Base-by-base conservation (phyloP, 1,284 basidiomycete genomes). In the Mycena sp. region DNA sequence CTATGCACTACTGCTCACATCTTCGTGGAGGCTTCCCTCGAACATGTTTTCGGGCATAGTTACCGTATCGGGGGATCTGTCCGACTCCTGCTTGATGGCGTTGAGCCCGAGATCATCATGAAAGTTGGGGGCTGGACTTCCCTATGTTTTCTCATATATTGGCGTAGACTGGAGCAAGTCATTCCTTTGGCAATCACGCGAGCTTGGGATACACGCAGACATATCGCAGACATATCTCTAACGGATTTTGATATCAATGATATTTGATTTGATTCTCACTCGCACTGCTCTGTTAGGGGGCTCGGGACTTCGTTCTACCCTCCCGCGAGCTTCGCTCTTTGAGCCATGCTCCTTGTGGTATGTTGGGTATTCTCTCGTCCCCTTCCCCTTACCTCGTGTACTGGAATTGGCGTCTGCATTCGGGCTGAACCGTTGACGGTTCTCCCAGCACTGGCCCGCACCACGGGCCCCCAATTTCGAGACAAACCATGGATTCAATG, bases 1-100 rank as follows among this genome's bases (percentile, higher is more conserved):
- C 35, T 74, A 3, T 21, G n/a, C 2, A 30, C 70, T 0, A 73
- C 69, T 58, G 74, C 74, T 60, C 21, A 57, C 6, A 68, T 75
- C 21, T 72, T 72, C 70, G 10, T 14, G 25, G 21, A 6, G 4
- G 30, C 14, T 9, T 35, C 32, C 2, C 59, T 61, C 28, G 51
- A 61, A 4, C 17, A 54, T 12, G 55, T 67, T 4, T 50, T 51
- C 10, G 64, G 64, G 5, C 64, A 67, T 50, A 67, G 64, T 38
- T 63, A 28, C 35, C 56, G 56, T 10, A 66, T 66, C 28, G 64
- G 64, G 17, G 44, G 63, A 29, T 49, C 63, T n/a, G 23, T 65
- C 16, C 10, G 32, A 26, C 30, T 61, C 9, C 40, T 63, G 21
- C 25, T 40, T 4, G 30, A 25, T 29, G 61, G 61, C 10, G 55